Conservation (phyloP, 2,329 filamentous ascomycete genomes). For the Botrytis paeoniae region DNA sequence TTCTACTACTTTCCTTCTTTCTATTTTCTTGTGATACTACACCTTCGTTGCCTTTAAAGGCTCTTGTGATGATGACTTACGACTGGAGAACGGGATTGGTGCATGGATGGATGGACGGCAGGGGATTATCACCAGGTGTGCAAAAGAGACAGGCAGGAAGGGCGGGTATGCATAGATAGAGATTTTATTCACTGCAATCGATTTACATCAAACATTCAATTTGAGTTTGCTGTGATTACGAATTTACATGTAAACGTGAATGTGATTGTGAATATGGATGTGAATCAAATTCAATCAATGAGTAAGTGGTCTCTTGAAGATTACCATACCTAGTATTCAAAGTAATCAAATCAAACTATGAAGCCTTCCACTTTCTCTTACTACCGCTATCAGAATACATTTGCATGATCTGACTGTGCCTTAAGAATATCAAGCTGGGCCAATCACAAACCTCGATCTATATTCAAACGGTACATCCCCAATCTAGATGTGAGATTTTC, state of each 20-base stretch:
- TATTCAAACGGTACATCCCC: neutral
- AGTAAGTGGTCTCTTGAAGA: neutral
- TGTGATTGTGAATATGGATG: neutral
- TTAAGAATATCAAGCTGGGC: neutral
- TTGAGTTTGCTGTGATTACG: neutral
- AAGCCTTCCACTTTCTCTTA: neutral
- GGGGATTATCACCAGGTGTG: neutral
- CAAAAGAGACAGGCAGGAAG: neutral
- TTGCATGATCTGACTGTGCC: neutral
- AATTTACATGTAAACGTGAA: too few relatives aligned
- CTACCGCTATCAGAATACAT: neutral
- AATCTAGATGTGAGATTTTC: neutral
- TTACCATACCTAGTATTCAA: neutral
- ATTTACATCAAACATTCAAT: neutral
- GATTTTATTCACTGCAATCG: neutral
- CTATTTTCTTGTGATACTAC: neutral
- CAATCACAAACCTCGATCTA: neutral
- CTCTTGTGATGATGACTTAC: neutral
- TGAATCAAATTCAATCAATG: neutral
- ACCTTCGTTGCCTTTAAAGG: neutral
- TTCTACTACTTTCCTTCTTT: neutral
- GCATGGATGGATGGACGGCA: neutral
- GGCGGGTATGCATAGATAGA: neutral
- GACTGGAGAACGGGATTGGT: neutral
- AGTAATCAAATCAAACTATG: neutral